A percentile compares a stretch with the other conserved stretches of the same genome.
Conservation (phyloP, 1,139 yeast genomes). For the Taphrina sp. region DNA sequence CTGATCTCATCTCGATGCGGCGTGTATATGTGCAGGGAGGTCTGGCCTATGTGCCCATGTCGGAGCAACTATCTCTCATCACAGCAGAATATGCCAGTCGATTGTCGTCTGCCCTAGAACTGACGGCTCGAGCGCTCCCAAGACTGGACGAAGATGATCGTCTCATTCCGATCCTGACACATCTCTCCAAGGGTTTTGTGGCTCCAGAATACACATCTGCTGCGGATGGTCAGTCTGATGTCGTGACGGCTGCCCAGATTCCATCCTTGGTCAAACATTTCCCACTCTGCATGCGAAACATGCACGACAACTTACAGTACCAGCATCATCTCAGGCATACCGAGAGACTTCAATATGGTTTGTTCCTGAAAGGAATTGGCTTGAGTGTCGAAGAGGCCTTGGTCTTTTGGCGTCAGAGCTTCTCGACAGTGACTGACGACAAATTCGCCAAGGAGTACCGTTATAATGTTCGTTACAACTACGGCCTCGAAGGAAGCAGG, state of each 20-base stretch:
- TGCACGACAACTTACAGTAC: constrained; percentile 60
- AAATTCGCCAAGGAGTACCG: constrained; percentile 82
- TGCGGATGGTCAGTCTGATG: constrained; percentile 42
- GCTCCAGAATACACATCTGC: constrained; percentile 43
- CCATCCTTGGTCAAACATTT: constrained; percentile 61
- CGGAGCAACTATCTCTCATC: constrained; percentile 69
- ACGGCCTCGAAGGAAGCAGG: constrained; percentile 89
- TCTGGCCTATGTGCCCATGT: constrained; percentile 78
- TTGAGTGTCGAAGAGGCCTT: constrained; percentile 82
- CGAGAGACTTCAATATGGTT: constrained; percentile 81
- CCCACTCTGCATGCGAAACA: constrained; percentile 77
- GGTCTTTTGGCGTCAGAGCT: constrained; percentile 76
- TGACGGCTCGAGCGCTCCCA: constrained; percentile 76
- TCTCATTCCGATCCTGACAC: constrained; percentile 74
- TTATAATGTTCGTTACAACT: constrained; percentile 81
- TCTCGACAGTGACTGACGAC: constrained; percentile 67
- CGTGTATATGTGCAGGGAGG: constrained; percentile 67
- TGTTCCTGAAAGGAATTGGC: constrained; percentile 87
- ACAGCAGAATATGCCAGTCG: constrained; percentile 62
- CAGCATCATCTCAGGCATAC: constrained; percentile 73
- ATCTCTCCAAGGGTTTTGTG: constrained; percentile 68
- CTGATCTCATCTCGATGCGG: constrained; percentile 69
- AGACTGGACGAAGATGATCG: constrained; percentile 90
- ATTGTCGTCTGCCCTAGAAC: constrained; percentile 55
- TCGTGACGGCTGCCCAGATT: constrained; percentile 65